Conservation (phyloP, 495 filamentous ascomycete genomes). For the Daldinia concentrica region DNA sequence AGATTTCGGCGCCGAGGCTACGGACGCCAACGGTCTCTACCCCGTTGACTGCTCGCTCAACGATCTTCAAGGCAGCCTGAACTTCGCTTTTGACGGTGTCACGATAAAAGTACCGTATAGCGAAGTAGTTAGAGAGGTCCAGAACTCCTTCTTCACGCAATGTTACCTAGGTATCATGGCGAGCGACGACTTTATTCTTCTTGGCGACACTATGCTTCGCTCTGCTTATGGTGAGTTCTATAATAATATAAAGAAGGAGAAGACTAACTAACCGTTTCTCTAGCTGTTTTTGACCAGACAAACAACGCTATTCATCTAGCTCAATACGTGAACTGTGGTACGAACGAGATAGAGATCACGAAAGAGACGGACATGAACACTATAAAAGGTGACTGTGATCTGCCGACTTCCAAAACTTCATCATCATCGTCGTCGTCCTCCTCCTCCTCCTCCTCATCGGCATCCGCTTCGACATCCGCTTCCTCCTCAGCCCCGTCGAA, state of each 20-base stretch:
- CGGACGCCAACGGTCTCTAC: slow-evolving; percentile 63
- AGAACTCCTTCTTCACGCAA: slow-evolving; percentile 57
- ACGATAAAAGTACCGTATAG: slow-evolving; percentile 70
- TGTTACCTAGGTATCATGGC: slow-evolving; percentile 83
- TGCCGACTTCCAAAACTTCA: slow-evolving; percentile 12
- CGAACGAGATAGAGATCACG: slow-evolving; percentile 45
- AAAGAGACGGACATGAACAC: slow-evolving; percentile 24
- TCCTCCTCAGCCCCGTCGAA: not conserved
- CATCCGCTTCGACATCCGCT: not conserved
- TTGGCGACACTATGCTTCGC: slow-evolving; percentile 94
- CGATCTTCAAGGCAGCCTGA: slow-evolving; percentile 68
- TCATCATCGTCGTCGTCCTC: not conserved
- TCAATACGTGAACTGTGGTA: slow-evolving; percentile 58
- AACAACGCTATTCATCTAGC: slow-evolving; percentile 55
- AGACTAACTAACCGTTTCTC: slow-evolving; percentile 18
- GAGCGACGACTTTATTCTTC: slow-evolving; percentile 67
- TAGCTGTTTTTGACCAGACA: slow-evolving; percentile 60
- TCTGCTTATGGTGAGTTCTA: slow-evolving; percentile 74
- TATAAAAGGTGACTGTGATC: slow-evolving; percentile 40
- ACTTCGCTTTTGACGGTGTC: slow-evolving; percentile 78
- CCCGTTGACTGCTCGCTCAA: slow-evolving; percentile 77
- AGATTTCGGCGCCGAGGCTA: slow-evolving; percentile 67
- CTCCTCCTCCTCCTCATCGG: not conserved
- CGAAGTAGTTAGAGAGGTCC: slow-evolving; percentile 60
- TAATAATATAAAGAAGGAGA: not conserved